Evolutionary conservation across 208 protist species (phyloP).

Genomic region (Blechomonas ayalai): DNA sequence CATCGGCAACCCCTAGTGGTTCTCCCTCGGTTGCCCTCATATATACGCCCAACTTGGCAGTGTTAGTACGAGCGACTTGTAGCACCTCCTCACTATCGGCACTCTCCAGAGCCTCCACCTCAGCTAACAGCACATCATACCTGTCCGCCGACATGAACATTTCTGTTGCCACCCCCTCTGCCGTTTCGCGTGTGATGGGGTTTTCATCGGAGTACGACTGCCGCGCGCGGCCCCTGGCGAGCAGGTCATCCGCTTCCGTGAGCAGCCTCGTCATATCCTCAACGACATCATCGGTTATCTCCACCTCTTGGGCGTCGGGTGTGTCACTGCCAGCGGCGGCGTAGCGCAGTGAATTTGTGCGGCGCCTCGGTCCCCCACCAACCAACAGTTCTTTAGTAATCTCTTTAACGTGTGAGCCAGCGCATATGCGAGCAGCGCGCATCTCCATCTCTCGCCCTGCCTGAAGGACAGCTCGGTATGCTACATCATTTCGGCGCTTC

Average conservation of each 20-base stretch:
- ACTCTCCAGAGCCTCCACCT: too few species aligned
- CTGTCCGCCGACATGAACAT: slow-evolving; percentile 3
- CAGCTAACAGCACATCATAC: too few species aligned
- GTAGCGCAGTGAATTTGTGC: background rate
- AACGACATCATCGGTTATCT: too few species aligned
- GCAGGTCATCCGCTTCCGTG: slow-evolving; percentile 15
- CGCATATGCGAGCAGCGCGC: too few species aligned
- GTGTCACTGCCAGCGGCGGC: background rate
- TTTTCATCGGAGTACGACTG: too few species aligned
- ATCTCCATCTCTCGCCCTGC: too few species aligned
- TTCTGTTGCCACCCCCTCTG: slow-evolving; percentile 7
- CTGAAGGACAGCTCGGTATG: too few species aligned
- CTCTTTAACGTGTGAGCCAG: too few species aligned
- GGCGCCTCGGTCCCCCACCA: background rate
- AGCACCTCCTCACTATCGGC: slow-evolving; percentile 6
- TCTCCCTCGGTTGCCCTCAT: slow-evolving; percentile 1
- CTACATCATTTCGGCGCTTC: too few species aligned
- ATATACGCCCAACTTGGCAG: background rate
- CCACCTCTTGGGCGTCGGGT: slow-evolving; percentile 1
- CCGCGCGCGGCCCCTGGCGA: slow-evolving; percentile 11
- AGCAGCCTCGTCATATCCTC: slow-evolving; percentile 12
- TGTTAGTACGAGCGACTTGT: slow-evolving; percentile 6
- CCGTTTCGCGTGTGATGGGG: slow-evolving; percentile 2
- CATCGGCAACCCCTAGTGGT: background rate
- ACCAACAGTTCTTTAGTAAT: background rate